Conservation (phyloP, 306 rosid genomes). For the Fagus sylvatica region DNA sequence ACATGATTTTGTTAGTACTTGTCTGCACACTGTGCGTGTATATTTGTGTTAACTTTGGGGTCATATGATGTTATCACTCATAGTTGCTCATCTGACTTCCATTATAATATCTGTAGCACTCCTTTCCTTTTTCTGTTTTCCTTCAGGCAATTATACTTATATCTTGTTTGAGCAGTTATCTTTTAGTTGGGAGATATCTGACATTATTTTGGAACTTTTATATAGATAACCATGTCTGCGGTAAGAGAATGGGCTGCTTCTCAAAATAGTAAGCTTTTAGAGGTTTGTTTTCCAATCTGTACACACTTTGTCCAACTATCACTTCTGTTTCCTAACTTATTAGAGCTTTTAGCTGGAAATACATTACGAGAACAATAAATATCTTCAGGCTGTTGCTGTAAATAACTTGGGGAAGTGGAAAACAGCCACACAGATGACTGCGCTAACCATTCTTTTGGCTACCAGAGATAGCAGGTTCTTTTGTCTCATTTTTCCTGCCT, state of each 20-base stretch:
- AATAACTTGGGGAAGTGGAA: conserved; percentile 99
- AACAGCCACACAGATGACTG: conserved; percentile 96
- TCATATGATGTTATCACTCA: background rate
- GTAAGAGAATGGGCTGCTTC: conserved; percentile 99
- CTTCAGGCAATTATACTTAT: conserved; percentile 4
- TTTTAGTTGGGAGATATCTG: conserved; percentile 21
- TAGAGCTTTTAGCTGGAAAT: conserved; percentile 5
- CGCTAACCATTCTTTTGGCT: conserved; percentile 81
- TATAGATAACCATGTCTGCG: conserved; percentile 98
- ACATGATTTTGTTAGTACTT: background rate
- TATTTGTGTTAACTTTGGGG: background rate
- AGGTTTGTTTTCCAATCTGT: conserved; percentile 57
- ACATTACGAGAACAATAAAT: conserved; percentile 4
- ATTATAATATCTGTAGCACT: background rate
- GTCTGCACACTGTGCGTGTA: background rate
- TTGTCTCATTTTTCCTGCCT: background rate
- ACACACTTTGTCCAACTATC: conserved; percentile 9
- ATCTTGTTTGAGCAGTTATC: background rate
- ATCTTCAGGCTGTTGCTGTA: conserved; percentile 90
- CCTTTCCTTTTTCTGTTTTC: background rate
- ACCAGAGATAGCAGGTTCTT: conserved; percentile 83
- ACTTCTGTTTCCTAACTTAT: background rate
- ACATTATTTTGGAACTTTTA: conserved; percentile 27
- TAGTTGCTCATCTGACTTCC: background rate
- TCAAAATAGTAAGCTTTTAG: conserved; percentile 79